Percentiles rank a stretch among this genome's conserved stretches.
Evolutionary conservation across 2,329 filamentous ascomycete genomes (phyloP).

Genomic region (Claviceps quebecensis): DNA sequence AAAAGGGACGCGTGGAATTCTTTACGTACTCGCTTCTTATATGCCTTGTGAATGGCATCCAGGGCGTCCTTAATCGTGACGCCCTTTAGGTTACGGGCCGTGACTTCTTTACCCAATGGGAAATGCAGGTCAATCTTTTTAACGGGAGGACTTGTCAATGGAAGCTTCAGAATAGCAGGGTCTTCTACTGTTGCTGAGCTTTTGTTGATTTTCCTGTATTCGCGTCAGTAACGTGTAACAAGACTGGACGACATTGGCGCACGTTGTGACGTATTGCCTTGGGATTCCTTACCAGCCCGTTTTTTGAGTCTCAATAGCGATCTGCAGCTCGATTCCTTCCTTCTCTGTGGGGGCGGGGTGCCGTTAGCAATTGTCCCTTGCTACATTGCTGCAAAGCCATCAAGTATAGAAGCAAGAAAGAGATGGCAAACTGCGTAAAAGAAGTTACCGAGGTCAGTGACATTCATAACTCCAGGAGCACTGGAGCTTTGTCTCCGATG

Average conservation of each 20-base stretch:
- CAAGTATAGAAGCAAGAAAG: not conserved
- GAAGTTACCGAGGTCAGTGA: conserved; percentile 71
- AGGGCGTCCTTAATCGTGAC: conserved; percentile 95
- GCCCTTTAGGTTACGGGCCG: conserved; percentile 80
- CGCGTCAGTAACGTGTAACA: not conserved
- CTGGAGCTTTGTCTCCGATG: conserved; percentile 61
- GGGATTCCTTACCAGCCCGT: conserved; percentile 60
- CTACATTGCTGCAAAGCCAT: not conserved
- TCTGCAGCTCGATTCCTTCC: conserved; percentile 54
- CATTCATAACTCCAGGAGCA: conserved; percentile 54
- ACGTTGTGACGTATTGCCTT: no score
- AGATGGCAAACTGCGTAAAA: not conserved
- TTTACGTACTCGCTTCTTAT: conserved; percentile 77
- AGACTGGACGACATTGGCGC: not conserved
- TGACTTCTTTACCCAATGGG: conserved; percentile 74
- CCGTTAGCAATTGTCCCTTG: not conserved
- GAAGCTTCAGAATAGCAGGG: conserved; percentile 67
- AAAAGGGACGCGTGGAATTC: no score
- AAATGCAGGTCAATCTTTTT: conserved; percentile 93
- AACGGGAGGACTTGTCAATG: conserved; percentile 66
- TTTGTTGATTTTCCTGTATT: conserved; percentile 78
- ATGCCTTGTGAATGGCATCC: conserved; percentile 90
- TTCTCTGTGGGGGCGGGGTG: conserved; percentile 41
- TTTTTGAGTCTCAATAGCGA: conserved; percentile 72
- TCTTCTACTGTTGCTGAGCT: conserved; percentile 69